These are phyloP conservation scores for Millerago galiae DNA, from an alignment of 805 yeast species.

Conservation along the genomic window DNA sequence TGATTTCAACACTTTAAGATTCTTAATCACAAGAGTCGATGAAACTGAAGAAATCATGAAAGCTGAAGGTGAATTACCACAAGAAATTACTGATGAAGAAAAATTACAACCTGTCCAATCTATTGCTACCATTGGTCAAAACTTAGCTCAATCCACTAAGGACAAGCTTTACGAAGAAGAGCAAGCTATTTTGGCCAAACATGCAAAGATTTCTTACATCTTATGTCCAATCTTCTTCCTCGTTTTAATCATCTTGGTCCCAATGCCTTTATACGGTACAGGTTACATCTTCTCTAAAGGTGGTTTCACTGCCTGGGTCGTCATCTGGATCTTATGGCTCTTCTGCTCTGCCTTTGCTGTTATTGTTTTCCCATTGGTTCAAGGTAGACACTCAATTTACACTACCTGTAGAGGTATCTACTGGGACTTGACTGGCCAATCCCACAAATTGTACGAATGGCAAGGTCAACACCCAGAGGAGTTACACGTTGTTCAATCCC, in stretches of 20 bases:
- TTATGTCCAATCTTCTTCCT: constrained; percentile 58
- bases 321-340: constrained; percentile 76
- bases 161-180: constrained; percentile 40
- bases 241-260: constrained; percentile 71
- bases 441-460: constrained; percentile 68
- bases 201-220: constrained; percentile 55
- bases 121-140: constrained; percentile 26
- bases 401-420: constrained; percentile 69
- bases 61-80: constrained; percentile 30
- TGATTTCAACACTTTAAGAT: constrained; percentile 60
- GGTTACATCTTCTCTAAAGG: constrained; percentile 65
- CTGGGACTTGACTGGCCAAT: constrained; percentile 80
- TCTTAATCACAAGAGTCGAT: constrained; percentile 53
- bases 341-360: constrained; percentile 62
- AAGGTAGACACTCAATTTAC: constrained; percentile 63
- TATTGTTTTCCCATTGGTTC: constrained; percentile 62
- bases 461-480: constrained; percentile 68
- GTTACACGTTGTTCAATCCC: constrained; percentile 66
- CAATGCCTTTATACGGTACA: constrained; percentile 91
- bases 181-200: constrained; percentile 41
- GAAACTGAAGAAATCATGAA: constrained; percentile 58
- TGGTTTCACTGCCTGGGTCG: constrained; percentile 88
- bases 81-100: constrained; percentile 10
- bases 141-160: constrained; percentile 19
- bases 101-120: constrained; percentile 27